phyloP scores from a whole-genome alignment of 1,284 basidiomycete genomes.

The Heterobasidion occidentale region DNA sequence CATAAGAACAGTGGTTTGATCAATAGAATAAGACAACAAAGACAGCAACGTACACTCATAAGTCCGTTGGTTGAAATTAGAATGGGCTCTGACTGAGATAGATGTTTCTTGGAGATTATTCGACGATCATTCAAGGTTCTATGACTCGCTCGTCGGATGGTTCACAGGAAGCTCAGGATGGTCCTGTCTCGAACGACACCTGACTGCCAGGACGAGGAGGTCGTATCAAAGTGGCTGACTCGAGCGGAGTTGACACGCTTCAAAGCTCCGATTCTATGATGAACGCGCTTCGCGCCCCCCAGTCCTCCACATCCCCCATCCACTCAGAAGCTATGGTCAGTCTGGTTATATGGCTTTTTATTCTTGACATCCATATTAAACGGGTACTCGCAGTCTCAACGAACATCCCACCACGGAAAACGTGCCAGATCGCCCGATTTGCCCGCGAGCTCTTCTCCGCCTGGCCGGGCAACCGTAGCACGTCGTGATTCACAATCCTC shows the following conservation, averaged over 20 bases:
- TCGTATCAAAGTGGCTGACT: background rate
- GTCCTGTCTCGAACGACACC: too few relatives aligned
- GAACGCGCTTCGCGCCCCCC: constrained; percentile 15
- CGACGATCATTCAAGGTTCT: too few relatives aligned
- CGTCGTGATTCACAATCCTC: constrained; percentile 61
- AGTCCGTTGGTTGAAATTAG: too few relatives aligned
- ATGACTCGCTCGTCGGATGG: too few relatives aligned
- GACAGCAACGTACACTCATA: too few relatives aligned
- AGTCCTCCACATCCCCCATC: too few relatives aligned
- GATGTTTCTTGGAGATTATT: too few relatives aligned
- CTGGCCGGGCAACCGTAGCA: constrained; percentile 33
- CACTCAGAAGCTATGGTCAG: constrained; percentile 3
- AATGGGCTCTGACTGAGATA: too few relatives aligned
- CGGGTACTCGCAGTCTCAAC: constrained; percentile 18
- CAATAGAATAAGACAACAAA: too few relatives aligned
- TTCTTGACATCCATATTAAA: background rate
- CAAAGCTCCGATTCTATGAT: constrained; percentile 24
- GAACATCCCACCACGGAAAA: constrained; percentile 42
- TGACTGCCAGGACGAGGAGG: too few relatives aligned
- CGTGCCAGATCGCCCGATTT: constrained; percentile 58
- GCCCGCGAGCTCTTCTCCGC: constrained; percentile 43
- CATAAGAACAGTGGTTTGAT: too few relatives aligned
- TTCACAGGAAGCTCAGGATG: too few relatives aligned
- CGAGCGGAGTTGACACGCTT: constrained; percentile 21
- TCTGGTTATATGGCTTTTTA: background rate